Evolutionary conservation across 2,329 filamentous ascomycete genomes (phyloP), one percentile per base, ranked within the genome.

Genomic region (Aspergillus ruber): DNA sequence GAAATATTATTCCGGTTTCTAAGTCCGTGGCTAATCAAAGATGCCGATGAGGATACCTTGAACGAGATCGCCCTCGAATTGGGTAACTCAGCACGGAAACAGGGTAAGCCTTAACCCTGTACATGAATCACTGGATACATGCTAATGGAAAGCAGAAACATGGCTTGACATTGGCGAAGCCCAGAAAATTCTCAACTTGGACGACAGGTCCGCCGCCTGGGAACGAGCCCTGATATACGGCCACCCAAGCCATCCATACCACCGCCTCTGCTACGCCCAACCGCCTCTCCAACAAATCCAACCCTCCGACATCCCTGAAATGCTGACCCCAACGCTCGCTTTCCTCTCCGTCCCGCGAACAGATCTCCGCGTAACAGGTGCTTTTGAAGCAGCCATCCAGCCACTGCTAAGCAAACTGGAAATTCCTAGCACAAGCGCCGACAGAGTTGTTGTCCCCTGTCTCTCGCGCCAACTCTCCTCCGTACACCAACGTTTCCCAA

Each of bases 241-340:
- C n/a, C 54, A 56, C 46, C 54, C 54, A 17, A 55, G 23, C 9
- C 54, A 56, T 48, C 54, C 54, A 4, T 53, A 46, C 17, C 54
- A 56, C 25, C 45, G 51, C 13, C 39, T 47, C 2, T 55, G 53
- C 35, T 46, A 51, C 27, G 47, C 54, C 6, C 46, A 53, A 35
- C 20, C 43, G 23, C 50, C 50, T 5, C 43, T 56, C 3, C 23
- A 46, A 3, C 45, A 42, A 3, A 39, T 54, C 17, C 13, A n/a
- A 1, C 54, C 52, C 12, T 45, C 42, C 5, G 42, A 55, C 29
- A 46, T 56, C 9, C 51, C 50, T 0, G 48, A 18, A 9, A 48
- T 60, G 43, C 47, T 60, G 3, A 46, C 46, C 4, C 57, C 57
- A 6, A 29, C 18, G 13, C 15, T 60, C 1, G 39, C 55, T 7